A percentile compares a stretch with the other conserved stretches of the same genome.
Conservation (phyloP, 441 rosid species). For the Gossypium laxum region DNA sequence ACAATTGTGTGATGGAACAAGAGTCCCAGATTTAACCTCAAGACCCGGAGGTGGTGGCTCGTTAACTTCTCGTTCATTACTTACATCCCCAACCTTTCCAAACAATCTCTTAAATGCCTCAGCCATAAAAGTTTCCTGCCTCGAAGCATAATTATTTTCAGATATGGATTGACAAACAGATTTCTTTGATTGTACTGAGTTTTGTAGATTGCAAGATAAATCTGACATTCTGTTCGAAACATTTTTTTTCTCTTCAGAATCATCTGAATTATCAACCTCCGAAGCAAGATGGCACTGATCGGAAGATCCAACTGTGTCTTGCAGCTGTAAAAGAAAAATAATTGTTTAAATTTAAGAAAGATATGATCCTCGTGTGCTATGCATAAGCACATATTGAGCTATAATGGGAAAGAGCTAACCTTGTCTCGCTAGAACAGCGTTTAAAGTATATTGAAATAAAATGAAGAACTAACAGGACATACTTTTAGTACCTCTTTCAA, state of each 20-base stretch:
- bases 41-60: constrained; percentile 72
- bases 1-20: constrained; percentile 27
- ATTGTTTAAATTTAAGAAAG: not conserved
- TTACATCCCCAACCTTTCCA: constrained; percentile 22
- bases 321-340: constrained; percentile 22
- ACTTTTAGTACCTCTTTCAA: constrained; percentile 30
- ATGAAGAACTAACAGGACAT: not conserved
- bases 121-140: constrained; percentile 23
- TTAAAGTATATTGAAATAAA: not conserved
- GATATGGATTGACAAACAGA: constrained; percentile 20
- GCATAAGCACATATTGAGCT: not conserved
- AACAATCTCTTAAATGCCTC: constrained; percentile 37
- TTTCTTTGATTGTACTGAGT: constrained; percentile 24
- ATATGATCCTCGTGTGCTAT: not conserved
- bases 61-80: constrained; percentile 29
- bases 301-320: constrained; percentile 35
- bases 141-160: constrained; percentile 28
- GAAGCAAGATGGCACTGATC: constrained; percentile 13
- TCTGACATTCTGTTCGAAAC: constrained; percentile 21
- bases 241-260: constrained; percentile 21
- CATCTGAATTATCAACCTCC: constrained; percentile 17
- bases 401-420: not conserved
- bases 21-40: constrained; percentile 26
- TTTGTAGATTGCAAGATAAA: constrained; percentile 26
- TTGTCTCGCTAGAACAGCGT: not conserved